Evolutionary conservation across 495 filamentous ascomycete species (phyloP), one percentile per base, ranked within the genome.

Genomic region (Podospora didyma): DNA sequence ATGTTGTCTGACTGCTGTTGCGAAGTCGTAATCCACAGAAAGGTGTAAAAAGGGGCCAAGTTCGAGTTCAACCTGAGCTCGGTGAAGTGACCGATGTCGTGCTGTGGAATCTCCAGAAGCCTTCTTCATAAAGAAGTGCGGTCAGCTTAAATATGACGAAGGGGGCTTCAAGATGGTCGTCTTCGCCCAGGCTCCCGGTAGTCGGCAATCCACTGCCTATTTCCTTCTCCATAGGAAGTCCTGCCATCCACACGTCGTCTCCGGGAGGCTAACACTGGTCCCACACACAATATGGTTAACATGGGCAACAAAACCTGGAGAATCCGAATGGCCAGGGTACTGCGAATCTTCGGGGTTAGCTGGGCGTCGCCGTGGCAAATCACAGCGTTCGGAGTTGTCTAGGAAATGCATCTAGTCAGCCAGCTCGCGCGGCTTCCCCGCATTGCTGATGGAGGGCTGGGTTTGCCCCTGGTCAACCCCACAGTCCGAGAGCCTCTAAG

Each of bases 1-100:
- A 87, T 86, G 44, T 60, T 78, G 68, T 42, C 10, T 41, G 51
- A 45, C n/a, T n/a, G n/a, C n/a, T n/a, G n/a, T n/a, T 19, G 46
- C 6, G 19, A 35, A 21, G 34, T 19, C 44, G 56, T 23, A 50
- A 11, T 19, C 35, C 53, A 37, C 26, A 31, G 26, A 54, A 54
- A 49, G 53, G 56, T 45, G 42, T 54, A 11, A 54, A n/a, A n/a
- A 23, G 41, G 26, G 52, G 10, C 10, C 26, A 46, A n/a, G 35
- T 48, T 46, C 46, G 50, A 39, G 10, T 9, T 51, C 26, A 23
- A 59, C 63, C 61, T 58, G 63, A 66, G 54, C 24, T 4, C 49
- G 17, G 35, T 6, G 12, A 46, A 14, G 23, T 51, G 26, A 31
- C 26, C 26, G 9, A 31, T 31, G 3, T 31, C n/a, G n/a, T n/a